Percentiles rank a stretch among this genome's conserved stretches.
phyloP scores from a whole-genome alignment of 2,329 filamentous ascomycete species.

The Fusarium sp. region DNA sequence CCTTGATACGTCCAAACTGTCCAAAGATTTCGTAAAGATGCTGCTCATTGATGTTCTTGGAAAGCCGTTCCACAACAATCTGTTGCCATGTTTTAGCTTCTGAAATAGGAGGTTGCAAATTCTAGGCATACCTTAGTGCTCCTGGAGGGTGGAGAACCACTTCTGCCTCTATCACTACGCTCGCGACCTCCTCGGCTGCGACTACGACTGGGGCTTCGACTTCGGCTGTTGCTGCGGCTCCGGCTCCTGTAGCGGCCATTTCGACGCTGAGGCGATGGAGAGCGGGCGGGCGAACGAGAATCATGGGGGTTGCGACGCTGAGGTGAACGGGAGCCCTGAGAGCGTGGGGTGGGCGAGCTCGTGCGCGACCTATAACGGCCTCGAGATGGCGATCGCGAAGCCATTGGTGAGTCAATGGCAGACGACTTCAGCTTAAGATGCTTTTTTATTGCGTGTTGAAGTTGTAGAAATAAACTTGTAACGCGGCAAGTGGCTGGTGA shows the following conservation, averaged over 20 bases:
- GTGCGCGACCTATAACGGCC: conserved; percentile 52
- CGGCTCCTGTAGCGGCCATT: conserved; percentile 51
- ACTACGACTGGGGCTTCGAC: conserved; percentile 48
- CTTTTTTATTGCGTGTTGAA: conserved; percentile 20
- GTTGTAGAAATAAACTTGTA: conserved; percentile 15
- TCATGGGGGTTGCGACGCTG: conserved; percentile 49
- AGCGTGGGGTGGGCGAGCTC: conserved; percentile 53
- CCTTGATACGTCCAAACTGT: conserved; percentile 84
- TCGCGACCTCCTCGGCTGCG: conserved; percentile 49
- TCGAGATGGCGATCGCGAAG: conserved; percentile 51
- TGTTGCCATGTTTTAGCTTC: conserved; percentile 54
- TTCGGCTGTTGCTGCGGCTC: conserved; percentile 46
- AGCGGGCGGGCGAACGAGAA: conserved; percentile 53
- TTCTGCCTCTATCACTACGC: conserved; percentile 54
- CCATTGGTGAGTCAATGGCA: conserved; percentile 40
- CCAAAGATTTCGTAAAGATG: conserved; percentile 95
- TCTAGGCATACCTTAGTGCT: conserved; percentile 64
- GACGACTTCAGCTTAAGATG: conserved; percentile 4
- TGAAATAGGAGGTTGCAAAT: not conserved
- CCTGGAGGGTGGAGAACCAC: conserved; percentile 54
- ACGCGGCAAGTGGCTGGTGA: conserved; percentile 16
- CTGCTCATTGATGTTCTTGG: conserved; percentile 90
- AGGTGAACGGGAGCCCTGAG: conserved; percentile 52
- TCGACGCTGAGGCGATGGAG: conserved; percentile 50
- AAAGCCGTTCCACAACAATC: conserved; percentile 96